Conservation (phyloP, 2,329 filamentous ascomycete species). For the Pyricularia pennisetigena region DNA sequence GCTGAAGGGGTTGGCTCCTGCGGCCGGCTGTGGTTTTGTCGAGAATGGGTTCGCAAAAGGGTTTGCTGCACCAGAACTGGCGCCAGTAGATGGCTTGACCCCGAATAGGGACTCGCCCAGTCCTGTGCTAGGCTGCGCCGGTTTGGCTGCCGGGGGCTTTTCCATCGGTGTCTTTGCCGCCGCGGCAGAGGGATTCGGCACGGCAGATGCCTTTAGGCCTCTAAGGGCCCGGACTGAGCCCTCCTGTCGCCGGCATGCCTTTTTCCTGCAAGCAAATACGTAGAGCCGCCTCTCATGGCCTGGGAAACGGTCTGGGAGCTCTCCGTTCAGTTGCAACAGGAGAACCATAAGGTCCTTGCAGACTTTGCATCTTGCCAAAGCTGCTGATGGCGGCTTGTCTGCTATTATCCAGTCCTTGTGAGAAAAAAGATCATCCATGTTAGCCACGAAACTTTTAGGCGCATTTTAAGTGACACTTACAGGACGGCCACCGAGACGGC, state of each 20-base stretch:
- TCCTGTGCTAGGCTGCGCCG: conserved; percentile 25
- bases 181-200: conserved; percentile 10
- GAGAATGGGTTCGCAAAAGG: conserved; percentile 36
- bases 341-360: conserved; percentile 79
- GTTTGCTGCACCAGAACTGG: conserved; percentile 31
- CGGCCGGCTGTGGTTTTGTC: conserved; percentile 7
- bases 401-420: conserved; percentile 72
- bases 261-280: conserved; percentile 70
- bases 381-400: conserved; percentile 60
- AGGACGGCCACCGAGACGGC: conserved; percentile 76
- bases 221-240: conserved; percentile 73
- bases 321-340: conserved; percentile 82
- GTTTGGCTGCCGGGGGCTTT: conserved; percentile 20
- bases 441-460: background rate
- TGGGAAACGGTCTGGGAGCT: conserved; percentile 78
- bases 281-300: conserved; percentile 83
- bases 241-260: conserved; percentile 69
- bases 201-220: conserved; percentile 47
- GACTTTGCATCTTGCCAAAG: conserved; percentile 74
- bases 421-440: background rate
- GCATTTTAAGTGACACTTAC: conserved; percentile 36
- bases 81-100: conserved; percentile 35
- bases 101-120: conserved; percentile 65
- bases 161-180: conserved; percentile 18
- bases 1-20: conserved; percentile 14